Percentiles rank a stretch among this genome's conserved stretches.
These are phyloP conservation scores for Termitomyces sp. DNA, from an alignment of 768 basidiomycete species.

Conservation along the genomic window DNA sequence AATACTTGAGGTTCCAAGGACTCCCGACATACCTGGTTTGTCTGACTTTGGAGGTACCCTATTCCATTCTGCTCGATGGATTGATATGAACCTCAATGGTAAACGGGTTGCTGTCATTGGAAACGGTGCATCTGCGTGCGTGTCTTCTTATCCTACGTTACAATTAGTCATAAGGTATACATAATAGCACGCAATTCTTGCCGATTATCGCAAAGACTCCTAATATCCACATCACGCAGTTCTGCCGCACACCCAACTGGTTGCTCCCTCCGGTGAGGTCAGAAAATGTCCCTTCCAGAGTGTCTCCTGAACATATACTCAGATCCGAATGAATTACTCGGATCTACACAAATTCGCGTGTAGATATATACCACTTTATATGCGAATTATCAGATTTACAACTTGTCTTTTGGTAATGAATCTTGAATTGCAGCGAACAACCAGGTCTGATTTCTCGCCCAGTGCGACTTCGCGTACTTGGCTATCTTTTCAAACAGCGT, in stretches of 20 bases:
- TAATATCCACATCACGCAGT: conserved; percentile 37
- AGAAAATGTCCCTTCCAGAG: background rate
- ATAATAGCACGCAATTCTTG: conserved; percentile 43
- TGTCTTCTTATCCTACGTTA: conserved; percentile 6
- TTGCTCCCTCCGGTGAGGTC: conserved; percentile 35
- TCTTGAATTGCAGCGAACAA: background rate
- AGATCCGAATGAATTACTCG: conserved; percentile 23
- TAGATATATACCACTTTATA: conserved; percentile 30
- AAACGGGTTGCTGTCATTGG: conserved; percentile 56
- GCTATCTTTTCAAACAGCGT: conserved; percentile 8
- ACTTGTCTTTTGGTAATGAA: conserved; percentile 12
- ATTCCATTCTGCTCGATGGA: conserved; percentile 54
- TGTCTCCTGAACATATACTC: background rate
- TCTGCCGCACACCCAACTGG: conserved; percentile 47
- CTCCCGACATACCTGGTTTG: conserved; percentile 27
- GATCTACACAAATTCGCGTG: conserved; percentile 33
- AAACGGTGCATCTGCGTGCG: conserved; percentile 50
- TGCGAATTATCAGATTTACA: conserved; percentile 21
- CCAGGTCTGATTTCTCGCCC: background rate
- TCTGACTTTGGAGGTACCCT: conserved; percentile 38
- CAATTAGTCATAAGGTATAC: background rate
- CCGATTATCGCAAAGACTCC: conserved; percentile 36
- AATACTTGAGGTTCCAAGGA: conserved; percentile 37
- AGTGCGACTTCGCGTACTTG: conserved; percentile 8
- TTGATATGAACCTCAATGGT: conserved; percentile 30